phyloP scores from a whole-genome alignment of 495 filamentous ascomycete genomes.

The Xylaria curta region DNA sequence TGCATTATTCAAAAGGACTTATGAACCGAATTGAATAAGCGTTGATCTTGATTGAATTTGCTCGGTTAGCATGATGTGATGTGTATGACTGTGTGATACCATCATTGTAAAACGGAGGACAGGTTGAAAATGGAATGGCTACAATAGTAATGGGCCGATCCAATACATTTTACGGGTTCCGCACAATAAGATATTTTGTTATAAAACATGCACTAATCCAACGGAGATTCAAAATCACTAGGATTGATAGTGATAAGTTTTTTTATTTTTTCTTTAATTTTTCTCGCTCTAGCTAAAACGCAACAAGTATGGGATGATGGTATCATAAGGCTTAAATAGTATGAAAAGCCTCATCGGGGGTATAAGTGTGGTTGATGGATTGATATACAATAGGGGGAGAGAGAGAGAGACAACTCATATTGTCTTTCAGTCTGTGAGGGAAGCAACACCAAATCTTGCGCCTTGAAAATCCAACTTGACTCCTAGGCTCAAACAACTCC shows the following conservation, averaged over 20 bases:
- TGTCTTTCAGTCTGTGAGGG: neutral
- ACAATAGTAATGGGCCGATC: too few species aligned
- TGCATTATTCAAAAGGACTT: neutral
- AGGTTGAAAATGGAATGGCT: too few species aligned
- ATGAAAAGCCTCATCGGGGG: neutral
- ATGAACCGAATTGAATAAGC: neutral
- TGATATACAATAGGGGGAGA: conserved; percentile 7
- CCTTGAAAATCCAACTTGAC: conserved; percentile 8
- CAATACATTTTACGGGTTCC: too few species aligned
- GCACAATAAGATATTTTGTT: neutral
- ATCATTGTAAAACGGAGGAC: neutral
- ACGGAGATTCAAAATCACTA: neutral
- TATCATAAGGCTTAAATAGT: neutral
- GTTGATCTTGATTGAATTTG: neutral
- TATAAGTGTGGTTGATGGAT: neutral
- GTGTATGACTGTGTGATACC: neutral
- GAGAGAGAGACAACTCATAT: neutral
- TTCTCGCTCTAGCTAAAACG: neutral
- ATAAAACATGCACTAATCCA: neutral
- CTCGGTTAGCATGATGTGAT: neutral
- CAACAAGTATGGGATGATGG: neutral
- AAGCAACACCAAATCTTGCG: neutral
- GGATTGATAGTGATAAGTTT: neutral
- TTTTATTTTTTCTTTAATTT: neutral
- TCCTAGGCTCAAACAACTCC: neutral